Conservation (phyloP, 139 green algal genomes). For the Parachlorella kessleri region DNA sequence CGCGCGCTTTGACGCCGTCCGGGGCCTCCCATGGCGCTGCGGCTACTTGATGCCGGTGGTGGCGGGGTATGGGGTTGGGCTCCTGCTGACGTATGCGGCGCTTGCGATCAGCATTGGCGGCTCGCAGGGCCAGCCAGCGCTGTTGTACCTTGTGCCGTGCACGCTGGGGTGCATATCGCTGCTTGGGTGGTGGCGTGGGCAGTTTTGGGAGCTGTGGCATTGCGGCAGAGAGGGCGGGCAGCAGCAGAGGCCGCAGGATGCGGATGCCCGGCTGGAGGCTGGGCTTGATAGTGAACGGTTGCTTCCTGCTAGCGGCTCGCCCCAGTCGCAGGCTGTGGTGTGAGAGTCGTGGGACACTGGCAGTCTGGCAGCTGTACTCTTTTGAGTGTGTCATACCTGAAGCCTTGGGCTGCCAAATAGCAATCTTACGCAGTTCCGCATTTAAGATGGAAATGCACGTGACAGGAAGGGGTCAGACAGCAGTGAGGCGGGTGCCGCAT, state of each 20-base stretch:
- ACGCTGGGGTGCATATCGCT: conserved; percentile 70
- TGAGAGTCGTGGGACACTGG: neutral
- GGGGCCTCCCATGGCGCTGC: neutral
- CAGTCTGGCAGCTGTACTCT: neutral
- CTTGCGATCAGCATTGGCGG: conserved; percentile 60
- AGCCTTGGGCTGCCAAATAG: neutral
- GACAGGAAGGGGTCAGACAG: neutral
- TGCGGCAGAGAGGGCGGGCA: neutral
- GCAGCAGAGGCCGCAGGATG: neutral
- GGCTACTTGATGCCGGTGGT: conserved; percentile 60
- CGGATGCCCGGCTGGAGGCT: neutral
- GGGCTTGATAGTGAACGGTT: conserved; percentile 2
- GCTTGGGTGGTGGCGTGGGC: conserved; percentile 42
- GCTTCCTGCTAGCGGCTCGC: neutral
- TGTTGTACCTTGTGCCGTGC: conserved; percentile 94
- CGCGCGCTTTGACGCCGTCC: conserved; percentile 22
- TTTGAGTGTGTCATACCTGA: neutral
- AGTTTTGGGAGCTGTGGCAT: conserved; percentile 62
- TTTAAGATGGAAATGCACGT: neutral
- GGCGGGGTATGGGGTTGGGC: conserved; percentile 69
- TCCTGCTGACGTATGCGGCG: conserved; percentile 86
- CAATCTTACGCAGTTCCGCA: neutral
- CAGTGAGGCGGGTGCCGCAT: neutral
- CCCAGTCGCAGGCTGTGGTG: neutral
- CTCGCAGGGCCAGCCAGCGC: conserved; percentile 82